Base-by-base conservation (phyloP, 768 basidiomycete genomes). In the Chalciporus pseudorubinellus region DNA sequence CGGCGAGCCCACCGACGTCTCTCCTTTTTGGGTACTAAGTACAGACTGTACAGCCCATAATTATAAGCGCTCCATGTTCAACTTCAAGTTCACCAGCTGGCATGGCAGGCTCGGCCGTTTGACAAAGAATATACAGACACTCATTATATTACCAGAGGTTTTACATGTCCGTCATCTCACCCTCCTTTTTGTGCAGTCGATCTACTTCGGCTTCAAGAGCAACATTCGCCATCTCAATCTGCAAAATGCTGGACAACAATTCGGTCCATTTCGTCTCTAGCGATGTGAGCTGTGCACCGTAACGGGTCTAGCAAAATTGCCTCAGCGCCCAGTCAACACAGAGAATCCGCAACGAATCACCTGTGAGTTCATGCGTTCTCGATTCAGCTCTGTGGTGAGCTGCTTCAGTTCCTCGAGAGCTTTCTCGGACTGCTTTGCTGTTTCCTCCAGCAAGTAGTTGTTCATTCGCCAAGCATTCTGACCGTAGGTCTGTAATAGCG, bases 181-280 rank as follows among this genome's bases (percentile, higher is more conserved):
- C 79, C 66, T 87, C 86, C 54, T 70, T 77, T 53, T 71, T 72
- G 59, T 77, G 76, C 46, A 91, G 69, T 34, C 77, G 71, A 41
- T 78, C 80, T 43, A 97, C 77, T 62, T 97, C 92, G 6, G 76
- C 84, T 59, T 94, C 92, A 67, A 97, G 69, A 22, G 92, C 92
- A 38, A 85, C 79, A 66, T 93, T 95, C 16, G 94, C 95, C 83
- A 98, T 85, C 76, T 97, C 95, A 57, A 97, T 88, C 71, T 98
- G 95, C 52, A 98, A 72, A 40, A 95, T 88, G 46, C 72, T 87
- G 48, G 92, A 93, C 50, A 98, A 85, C 42, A 98, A 76, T 70
- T 94, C 91, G 19, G 92, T 95, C 95, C 95, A 98, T 55, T 85
- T 79, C 33, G 82, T 87, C 70, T 98, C 94, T 52, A 97, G 72